These are phyloP conservation scores for Meyerozyma carpophila DNA, from an alignment of 1,139 yeast genomes.

Conservation along the genomic window DNA sequence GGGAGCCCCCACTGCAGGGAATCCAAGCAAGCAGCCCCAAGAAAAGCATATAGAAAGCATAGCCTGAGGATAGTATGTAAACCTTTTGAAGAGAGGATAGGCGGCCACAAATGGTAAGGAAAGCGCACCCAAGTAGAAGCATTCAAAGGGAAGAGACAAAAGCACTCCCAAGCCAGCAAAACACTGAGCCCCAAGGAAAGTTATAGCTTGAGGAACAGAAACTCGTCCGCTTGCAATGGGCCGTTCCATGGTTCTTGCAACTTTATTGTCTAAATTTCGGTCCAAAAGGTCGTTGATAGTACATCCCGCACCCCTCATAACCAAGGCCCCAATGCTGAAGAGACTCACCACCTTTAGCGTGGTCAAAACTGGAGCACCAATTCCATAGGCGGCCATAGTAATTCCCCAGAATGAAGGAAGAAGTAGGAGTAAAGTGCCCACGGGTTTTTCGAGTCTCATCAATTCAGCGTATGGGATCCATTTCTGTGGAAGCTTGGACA, in stretches of 20 bases:
- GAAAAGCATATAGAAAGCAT: conserved; percentile 78
- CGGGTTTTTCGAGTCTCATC: conserved; percentile 89
- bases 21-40: conserved; percentile 94
- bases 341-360: conserved; percentile 56
- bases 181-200: conserved; percentile 71
- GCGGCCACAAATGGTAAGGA: conserved; percentile 77
- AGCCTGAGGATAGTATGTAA: conserved; percentile 92
- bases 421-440: conserved; percentile 78
- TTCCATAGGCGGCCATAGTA: conserved; percentile 76
- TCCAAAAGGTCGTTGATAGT: conserved; percentile 90
- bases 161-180: conserved; percentile 72
- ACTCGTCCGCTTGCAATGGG: conserved; percentile 91
- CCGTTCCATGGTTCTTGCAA: conserved; percentile 79
- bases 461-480: conserved; percentile 89
- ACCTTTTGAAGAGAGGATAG: conserved; percentile 89
- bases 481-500: conserved; percentile 59
- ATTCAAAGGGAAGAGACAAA: conserved; percentile 67
- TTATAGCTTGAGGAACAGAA: conserved; percentile 62
- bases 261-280: conserved; percentile 75
- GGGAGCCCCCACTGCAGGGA: conserved; percentile 88
- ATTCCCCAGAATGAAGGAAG: conserved; percentile 81
- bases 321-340: conserved; percentile 77
- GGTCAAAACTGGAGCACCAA: conserved; percentile 61
- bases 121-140: conserved; percentile 78
- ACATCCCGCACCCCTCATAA: conserved; percentile 98